These are phyloP conservation scores for Fusarium falciforme DNA, from an alignment of 2,329 filamentous ascomycete species.

Conservation along the genomic window DNA sequence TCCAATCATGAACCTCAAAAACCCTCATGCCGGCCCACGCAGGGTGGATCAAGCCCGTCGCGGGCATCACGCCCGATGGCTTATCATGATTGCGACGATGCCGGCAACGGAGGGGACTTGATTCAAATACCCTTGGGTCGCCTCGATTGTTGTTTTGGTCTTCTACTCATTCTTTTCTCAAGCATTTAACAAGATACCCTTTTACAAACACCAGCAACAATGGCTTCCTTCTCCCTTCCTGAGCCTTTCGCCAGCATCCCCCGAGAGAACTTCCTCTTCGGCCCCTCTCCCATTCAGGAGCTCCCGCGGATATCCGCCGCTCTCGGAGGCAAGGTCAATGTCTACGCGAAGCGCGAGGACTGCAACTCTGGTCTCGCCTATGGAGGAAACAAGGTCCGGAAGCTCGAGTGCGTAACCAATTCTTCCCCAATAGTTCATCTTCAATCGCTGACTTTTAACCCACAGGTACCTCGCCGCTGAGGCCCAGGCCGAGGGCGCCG, in stretches of 20 bases:
- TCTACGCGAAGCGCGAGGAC: constrained; percentile 80
- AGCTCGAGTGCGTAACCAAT: constrained; percentile 64
- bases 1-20: constrained; percentile 17
- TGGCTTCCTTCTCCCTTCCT: constrained; percentile 60
- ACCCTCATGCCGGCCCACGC: constrained; percentile 8
- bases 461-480: constrained; percentile 72
- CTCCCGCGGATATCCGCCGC: constrained; percentile 73
- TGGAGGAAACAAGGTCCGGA: constrained; percentile 77
- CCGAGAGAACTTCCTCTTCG: constrained; percentile 70
- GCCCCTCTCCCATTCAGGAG: constrained; percentile 75
- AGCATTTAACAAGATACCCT: constrained; percentile 3
- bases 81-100: constrained; percentile 22
- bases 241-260: constrained; percentile 73
- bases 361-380: constrained; percentile 75
- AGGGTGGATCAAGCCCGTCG: constrained; percentile 27
- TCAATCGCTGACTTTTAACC: background rate
- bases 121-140: constrained; percentile 1
- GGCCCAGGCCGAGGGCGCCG: constrained; percentile 65
- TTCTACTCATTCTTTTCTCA: background rate
- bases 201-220: constrained; percentile 21
- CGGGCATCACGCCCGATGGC: constrained; percentile 21
- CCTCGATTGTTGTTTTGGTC: background rate
- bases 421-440: background rate
- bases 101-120: constrained; percentile 24
- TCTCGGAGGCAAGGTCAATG: constrained; percentile 68